Conservation (phyloP, 1,284 basidiomycete genomes). For the Microbotryomycetes sp. region DNA sequence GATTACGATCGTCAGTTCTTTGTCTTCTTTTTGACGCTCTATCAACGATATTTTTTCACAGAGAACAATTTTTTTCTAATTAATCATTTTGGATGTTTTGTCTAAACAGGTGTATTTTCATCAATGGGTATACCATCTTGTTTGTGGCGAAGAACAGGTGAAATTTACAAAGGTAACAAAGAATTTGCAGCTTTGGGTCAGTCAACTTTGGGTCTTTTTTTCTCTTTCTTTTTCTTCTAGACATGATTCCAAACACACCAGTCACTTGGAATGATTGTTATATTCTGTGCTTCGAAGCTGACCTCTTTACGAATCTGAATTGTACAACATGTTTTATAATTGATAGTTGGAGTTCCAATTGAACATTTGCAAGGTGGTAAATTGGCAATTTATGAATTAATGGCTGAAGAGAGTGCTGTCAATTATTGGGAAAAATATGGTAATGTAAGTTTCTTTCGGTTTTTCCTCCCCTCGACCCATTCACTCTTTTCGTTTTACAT, state of each 20-base stretch:
- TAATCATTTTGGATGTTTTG: not conserved
- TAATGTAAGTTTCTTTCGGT: constrained; percentile 44
- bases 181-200: constrained; percentile 83
- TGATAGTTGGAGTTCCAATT: constrained; percentile 42
- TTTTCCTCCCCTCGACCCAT: not conserved
- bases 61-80: not conserved
- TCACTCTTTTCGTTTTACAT: not conserved
- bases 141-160: constrained; percentile 91
- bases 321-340: constrained; percentile 10
- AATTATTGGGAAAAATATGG: constrained; percentile 99
- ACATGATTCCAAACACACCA: constrained; percentile 38
- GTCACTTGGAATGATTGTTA: constrained; percentile 39
- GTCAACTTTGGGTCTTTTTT: not conserved
- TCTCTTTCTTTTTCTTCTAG: not conserved
- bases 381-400: constrained; percentile 92
- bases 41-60: not conserved
- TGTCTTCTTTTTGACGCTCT: not conserved
- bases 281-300: constrained; percentile 34
- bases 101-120: constrained; percentile 22
- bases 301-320: not conserved
- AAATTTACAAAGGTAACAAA: constrained; percentile 96
- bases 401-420: constrained; percentile 91
- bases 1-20: constrained; percentile 76
- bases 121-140: constrained; percentile 96
- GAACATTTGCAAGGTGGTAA: constrained; percentile 59